A percentile compares a stretch with the other conserved stretches of the same genome.
Evolutionary conservation across 441 rosid genomes (phyloP).

Genomic region (Adansonia grandidieri): DNA sequence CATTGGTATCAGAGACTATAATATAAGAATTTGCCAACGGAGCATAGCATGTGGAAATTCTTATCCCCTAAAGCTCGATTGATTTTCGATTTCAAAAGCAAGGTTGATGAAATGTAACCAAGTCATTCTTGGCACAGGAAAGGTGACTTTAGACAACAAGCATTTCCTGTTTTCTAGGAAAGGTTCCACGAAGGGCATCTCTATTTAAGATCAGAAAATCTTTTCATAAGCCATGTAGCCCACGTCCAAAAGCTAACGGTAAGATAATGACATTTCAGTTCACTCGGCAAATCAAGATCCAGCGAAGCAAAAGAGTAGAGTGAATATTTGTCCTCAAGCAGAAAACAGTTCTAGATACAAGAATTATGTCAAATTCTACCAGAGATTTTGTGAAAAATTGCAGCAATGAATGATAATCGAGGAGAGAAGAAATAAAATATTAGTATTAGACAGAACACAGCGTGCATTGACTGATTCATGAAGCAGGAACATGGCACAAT

Average conservation of each 20-base stretch:
- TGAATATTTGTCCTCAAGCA: conserved; percentile 19
- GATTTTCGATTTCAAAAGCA: neutral
- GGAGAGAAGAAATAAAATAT: conserved; percentile 22
- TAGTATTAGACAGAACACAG: neutral
- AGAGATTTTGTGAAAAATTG: neutral
- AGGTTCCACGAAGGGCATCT: neutral
- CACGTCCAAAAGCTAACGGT: neutral
- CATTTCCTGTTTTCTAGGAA: neutral
- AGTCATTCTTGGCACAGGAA: neutral
- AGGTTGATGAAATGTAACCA: neutral
- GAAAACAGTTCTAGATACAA: neutral
- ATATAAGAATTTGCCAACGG: neutral
- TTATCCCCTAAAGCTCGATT: neutral
- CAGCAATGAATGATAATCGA: conserved; percentile 11
- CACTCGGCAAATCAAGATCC: neutral
- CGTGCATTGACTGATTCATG: conserved; percentile 19
- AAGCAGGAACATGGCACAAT: conserved; percentile 26
- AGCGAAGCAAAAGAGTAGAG: conserved; percentile 5
- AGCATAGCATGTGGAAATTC: neutral
- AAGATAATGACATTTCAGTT: neutral
- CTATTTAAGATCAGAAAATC: neutral
- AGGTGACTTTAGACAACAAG: neutral
- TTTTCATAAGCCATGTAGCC: conserved; percentile 5
- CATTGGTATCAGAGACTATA: neutral
- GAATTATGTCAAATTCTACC: conserved; percentile 6